A percentile compares a stretch with the other conserved stretches of the same genome.
These are phyloP conservation scores for Erythrobasidium yunnanense DNA, from an alignment of 768 basidiomycete genomes.

Conservation along the genomic window DNA sequence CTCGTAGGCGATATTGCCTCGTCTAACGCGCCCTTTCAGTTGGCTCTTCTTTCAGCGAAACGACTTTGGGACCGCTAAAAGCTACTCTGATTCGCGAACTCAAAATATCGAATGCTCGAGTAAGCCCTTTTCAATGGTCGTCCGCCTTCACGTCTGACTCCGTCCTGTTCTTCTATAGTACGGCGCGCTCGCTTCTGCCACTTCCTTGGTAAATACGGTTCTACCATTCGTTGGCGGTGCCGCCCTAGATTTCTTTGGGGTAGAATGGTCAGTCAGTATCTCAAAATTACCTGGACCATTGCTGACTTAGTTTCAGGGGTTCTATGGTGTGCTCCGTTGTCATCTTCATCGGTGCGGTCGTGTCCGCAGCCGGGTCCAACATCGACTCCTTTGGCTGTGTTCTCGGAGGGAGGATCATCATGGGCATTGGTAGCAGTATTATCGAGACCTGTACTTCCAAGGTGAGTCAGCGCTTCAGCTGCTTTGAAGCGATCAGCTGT, in stretches of 20 bases:
- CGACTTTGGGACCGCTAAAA: constrained; percentile 7
- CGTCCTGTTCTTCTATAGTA: background rate
- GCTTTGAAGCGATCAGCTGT: background rate
- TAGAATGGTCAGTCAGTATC: background rate
- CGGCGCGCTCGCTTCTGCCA: constrained; percentile 5
- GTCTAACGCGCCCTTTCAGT: background rate
- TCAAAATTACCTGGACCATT: background rate
- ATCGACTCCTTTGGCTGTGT: background rate
- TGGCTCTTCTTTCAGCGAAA: constrained; percentile 12
- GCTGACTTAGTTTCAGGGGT: background rate
- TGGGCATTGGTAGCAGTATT: constrained; percentile 10
- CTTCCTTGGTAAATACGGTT: constrained; percentile 16
- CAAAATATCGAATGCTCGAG: background rate
- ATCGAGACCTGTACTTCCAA: constrained; percentile 4
- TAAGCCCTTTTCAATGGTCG: background rate
- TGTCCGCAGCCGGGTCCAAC: constrained; percentile 9
- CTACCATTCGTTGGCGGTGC: background rate
- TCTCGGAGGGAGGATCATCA: background rate
- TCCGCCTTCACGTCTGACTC: background rate
- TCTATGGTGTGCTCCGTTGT: background rate
- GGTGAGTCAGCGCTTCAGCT: background rate
- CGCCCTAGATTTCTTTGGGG: background rate
- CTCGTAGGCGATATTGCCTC: background rate
- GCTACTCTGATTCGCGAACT: background rate
- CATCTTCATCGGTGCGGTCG: constrained; percentile 13